phyloP scores from a whole-genome alignment of 371 early-diverging fungal species.

The Mucor irregularis region DNA sequence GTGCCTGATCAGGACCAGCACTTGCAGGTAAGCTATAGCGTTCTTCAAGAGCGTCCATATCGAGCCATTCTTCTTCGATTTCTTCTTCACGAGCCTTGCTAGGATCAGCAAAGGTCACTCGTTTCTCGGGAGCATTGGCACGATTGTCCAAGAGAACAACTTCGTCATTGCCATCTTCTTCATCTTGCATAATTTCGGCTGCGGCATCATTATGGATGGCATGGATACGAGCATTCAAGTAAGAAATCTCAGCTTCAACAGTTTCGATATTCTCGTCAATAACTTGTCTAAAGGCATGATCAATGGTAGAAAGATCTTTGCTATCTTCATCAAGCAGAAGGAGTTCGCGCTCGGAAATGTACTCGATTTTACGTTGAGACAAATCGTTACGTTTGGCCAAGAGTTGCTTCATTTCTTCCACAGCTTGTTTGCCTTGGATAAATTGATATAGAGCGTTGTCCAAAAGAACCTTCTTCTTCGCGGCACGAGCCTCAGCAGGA shows the following conservation, averaged over 20 bases:
- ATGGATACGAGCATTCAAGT: constrained; percentile 68
- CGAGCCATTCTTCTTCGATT: constrained; percentile 25
- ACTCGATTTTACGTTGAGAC: constrained; percentile 62
- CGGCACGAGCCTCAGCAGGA: constrained; percentile 31
- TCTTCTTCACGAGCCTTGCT: neutral
- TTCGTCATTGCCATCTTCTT: constrained; percentile 28
- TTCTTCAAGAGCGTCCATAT: constrained; percentile 48
- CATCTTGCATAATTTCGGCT: constrained; percentile 50
- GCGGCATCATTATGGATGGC: constrained; percentile 72
- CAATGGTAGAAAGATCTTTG: constrained; percentile 35
- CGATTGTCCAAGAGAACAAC: constrained; percentile 15
- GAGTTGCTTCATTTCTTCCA: constrained; percentile 42
- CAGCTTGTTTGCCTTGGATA: constrained; percentile 48
- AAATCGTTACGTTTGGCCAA: constrained; percentile 57
- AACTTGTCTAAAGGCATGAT: constrained; percentile 57
- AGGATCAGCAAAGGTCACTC: constrained; percentile 44
- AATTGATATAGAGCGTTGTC: constrained; percentile 52
- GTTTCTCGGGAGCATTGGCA: constrained; percentile 19
- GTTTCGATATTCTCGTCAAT: constrained; percentile 85
- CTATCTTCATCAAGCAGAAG: constrained; percentile 48
- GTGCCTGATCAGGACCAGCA: constrained; percentile 46
- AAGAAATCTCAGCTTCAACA: constrained; percentile 80
- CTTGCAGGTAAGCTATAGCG: constrained; percentile 39
- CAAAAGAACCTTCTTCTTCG: constrained; percentile 57
- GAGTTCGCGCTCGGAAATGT: constrained; percentile 64